phyloP scores from a whole-genome alignment of 495 filamentous ascomycete species.

The Penicillium subrubescens region DNA sequence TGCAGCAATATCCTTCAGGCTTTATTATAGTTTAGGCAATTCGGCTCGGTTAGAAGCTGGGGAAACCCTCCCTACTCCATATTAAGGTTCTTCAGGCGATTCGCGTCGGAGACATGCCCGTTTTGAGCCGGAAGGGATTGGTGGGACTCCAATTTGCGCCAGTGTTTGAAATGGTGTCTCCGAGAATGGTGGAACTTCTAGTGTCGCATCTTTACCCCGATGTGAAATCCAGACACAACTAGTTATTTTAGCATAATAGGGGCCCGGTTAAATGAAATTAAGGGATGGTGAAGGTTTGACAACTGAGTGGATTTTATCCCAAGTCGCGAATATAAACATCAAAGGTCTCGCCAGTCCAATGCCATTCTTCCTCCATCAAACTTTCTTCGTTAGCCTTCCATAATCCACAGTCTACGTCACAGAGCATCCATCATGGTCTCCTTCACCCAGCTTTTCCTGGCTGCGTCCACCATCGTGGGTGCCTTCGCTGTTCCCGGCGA shows the following conservation, averaged over 20 bases:
- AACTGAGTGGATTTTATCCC: neutral
- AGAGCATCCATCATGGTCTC: slow-evolving; percentile 44
- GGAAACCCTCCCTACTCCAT: neutral
- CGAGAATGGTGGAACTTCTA: neutral
- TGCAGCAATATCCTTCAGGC: neutral
- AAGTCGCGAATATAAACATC: neutral
- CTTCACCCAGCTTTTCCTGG: slow-evolving; percentile 45
- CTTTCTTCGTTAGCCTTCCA: neutral
- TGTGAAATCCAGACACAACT: neutral
- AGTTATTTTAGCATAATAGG: neutral
- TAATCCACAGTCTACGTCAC: neutral
- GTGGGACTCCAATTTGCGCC: slow-evolving; percentile 7
- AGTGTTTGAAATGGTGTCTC: neutral
- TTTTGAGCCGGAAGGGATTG: slow-evolving; percentile 3
- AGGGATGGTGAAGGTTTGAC: neutral
- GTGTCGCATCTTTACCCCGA: slow-evolving; percentile 1
- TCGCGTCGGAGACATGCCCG: neutral
- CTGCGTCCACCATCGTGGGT: slow-evolving; percentile 33
- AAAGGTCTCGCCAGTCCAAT: neutral
- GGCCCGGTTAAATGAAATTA: slow-evolving; percentile 6
- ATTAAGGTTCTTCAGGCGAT: slow-evolving; percentile 1
- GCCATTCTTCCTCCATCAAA: neutral
- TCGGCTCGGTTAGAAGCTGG: neutral
- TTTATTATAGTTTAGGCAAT: neutral
- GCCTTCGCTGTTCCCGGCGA: slow-evolving; percentile 47